A percentile compares a stretch with the other conserved stretches of the same genome.
phyloP scores from a whole-genome alignment of 495 filamentous ascomycete species.

The Rhypophila decipiens region DNA sequence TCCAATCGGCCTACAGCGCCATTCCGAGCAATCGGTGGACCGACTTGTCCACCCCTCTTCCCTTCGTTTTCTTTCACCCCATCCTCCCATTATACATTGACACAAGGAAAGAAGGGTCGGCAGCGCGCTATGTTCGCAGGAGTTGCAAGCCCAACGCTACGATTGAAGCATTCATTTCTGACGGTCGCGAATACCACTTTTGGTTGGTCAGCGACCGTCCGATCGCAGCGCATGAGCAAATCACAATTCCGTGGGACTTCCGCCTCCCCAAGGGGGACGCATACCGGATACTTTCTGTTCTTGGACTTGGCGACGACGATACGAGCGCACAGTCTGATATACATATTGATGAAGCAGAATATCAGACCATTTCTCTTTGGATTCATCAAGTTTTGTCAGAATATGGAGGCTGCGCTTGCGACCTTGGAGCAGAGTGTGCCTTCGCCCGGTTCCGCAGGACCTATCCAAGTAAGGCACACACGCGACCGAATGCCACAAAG shows the following conservation, averaged over 20 bases:
- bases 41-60: constrained; percentile 69
- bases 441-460: constrained; percentile 70
- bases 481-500: constrained; percentile 40
- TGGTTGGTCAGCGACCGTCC: constrained; percentile 76
- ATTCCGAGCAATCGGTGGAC: constrained; percentile 71
- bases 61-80: constrained; percentile 80
- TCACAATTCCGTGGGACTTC: constrained; percentile 53
- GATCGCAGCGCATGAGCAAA: constrained; percentile 52
- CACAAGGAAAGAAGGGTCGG: constrained; percentile 74
- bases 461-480: constrained; percentile 42
- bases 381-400: constrained; percentile 73
- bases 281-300: constrained; percentile 37
- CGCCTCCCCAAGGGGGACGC: constrained; percentile 39
- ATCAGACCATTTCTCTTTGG: constrained; percentile 41
- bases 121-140: constrained; percentile 75
- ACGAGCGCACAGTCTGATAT: constrained; percentile 24
- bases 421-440: constrained; percentile 55
- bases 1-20: constrained; percentile 67
- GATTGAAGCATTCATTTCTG: constrained; percentile 74
- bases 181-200: constrained; percentile 72
- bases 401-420: constrained; percentile 85
- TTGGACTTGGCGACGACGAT: constrained; percentile 47
- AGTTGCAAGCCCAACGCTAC: constrained; percentile 82
- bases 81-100: constrained; percentile 85
- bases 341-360: constrained; percentile 43